Base-by-base conservation (phyloP, 768 basidiomycete genomes). In the Naganishia vishniacii region DNA sequence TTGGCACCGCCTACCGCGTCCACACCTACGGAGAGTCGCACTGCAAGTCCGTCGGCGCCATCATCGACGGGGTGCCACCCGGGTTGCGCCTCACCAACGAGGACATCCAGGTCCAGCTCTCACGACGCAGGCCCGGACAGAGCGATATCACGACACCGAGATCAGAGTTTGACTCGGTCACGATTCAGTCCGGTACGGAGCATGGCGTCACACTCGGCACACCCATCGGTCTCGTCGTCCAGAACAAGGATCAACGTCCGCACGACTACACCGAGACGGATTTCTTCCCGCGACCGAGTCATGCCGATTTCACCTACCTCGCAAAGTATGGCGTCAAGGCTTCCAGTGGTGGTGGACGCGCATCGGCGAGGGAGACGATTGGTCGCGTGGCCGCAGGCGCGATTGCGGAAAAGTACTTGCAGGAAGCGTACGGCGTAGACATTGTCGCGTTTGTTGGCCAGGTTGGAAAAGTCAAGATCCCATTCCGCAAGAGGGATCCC, bases 181-280 rank as follows among this genome's bases (percentile, higher is more conserved):
- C 88, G 60, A 80, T 99, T 32, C 95, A 99, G 77, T 94, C 92
- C 32, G 95, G 95, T 29, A 81, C 87, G 29, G 95, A 99, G 77
- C 86, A 88, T 67, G 95, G 91, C 28, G 86, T 94, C 29, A 97
- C 95, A 2, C 85, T 99, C 23, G 95, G 95, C 48, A 99, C 95
- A 20, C 95, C 95, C 23, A 98, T 99, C 72, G 93, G 86, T 1
- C 84, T 99, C n/a, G 81, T 97, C 56, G 91, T 99, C 41, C 89
- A 85, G 72, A 99, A 99, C 78, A 92, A 98, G 80, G 95, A 99
- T 77, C 95, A 99, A 75, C 83, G 95, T 29, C 95, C 95, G 20
- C 89, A 97, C 73, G 95, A 99, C 79, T 99, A 99, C 79, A 86
- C 92, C 68, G 95, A 98, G 81, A 98, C 95, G 0, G 95, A 99